Conservation (phyloP, 441 rosid species). For the Euphorbia corollata region DNA sequence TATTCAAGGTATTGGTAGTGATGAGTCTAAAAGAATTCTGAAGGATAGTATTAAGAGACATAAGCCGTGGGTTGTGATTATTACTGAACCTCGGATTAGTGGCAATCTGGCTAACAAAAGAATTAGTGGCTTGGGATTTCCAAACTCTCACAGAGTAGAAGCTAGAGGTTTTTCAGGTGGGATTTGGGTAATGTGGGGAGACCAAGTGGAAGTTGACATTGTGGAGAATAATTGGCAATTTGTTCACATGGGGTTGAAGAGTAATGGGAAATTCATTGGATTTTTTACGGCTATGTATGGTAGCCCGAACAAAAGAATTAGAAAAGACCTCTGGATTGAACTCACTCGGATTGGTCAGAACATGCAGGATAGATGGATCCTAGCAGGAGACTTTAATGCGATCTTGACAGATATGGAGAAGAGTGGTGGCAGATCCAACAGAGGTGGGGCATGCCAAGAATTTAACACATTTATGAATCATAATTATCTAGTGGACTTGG, state of each 20-base stretch:
- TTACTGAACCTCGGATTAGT: no score
- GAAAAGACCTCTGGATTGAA: neutral
- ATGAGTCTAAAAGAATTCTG: no score
- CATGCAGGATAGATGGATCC: neutral
- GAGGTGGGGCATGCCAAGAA: neutral
- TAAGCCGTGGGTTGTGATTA: no score
- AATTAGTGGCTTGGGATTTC: no score
- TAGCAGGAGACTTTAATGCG: neutral
- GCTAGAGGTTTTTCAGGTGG: neutral
- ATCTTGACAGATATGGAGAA: neutral
- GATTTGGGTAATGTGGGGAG: neutral
- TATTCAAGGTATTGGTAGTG: no score
- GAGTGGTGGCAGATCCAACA: neutral
- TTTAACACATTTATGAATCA: neutral
- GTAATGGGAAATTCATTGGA: neutral
- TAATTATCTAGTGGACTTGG: neutral
- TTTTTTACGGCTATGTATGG: neutral
- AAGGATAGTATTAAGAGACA: no score
- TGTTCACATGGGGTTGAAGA: neutral
- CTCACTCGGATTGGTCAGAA: neutral
- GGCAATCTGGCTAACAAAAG: no score
- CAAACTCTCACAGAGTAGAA: no score
- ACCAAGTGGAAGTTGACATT: neutral
- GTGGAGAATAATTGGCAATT: neutral
- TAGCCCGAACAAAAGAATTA: neutral